These are phyloP conservation scores for Blastobotrys aristatus DNA, from an alignment of 1,139 yeast genomes.

Conservation along the genomic window DNA sequence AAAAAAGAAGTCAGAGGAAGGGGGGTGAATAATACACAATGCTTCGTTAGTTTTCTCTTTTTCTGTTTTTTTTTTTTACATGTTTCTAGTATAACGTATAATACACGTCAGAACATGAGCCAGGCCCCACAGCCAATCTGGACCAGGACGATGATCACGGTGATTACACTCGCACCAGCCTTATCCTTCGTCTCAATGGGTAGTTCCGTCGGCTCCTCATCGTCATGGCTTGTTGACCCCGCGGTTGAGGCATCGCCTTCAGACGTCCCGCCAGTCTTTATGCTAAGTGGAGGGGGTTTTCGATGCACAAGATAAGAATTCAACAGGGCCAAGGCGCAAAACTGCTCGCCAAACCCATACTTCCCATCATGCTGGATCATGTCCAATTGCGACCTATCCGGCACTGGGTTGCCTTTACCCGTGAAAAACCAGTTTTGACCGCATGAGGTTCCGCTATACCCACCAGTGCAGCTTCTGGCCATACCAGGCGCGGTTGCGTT, in stretches of 20 bases:
- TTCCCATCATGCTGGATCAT: conserved; percentile 57
- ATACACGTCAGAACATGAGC: background rate
- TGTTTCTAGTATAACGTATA: background rate
- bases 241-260: conserved; percentile 31
- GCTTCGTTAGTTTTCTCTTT: too few species aligned
- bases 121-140: background rate
- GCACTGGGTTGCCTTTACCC: conserved; percentile 26
- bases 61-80: too few species aligned
- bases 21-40: too few species aligned
- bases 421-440: conserved; percentile 68
- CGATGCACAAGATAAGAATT: conserved; percentile 54
- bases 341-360: conserved; percentile 90
- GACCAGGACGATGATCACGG: conserved; percentile 58
- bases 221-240: conserved; percentile 25
- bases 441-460: conserved; percentile 84
- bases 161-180: conserved; percentile 86
- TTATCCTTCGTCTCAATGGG: conserved; percentile 46
- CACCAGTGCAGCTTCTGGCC: conserved; percentile 79
- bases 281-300: conserved; percentile 40
- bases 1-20: conserved; percentile 2
- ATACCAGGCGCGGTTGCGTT: conserved; percentile 70
- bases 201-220: conserved; percentile 22
- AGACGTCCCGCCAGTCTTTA: conserved; percentile 49
- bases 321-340: conserved; percentile 76
- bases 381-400: background rate